These are phyloP conservation scores for Trichophyton equinum DNA, from an alignment of 2,329 filamentous ascomycete genomes.

Conservation along the genomic window DNA sequence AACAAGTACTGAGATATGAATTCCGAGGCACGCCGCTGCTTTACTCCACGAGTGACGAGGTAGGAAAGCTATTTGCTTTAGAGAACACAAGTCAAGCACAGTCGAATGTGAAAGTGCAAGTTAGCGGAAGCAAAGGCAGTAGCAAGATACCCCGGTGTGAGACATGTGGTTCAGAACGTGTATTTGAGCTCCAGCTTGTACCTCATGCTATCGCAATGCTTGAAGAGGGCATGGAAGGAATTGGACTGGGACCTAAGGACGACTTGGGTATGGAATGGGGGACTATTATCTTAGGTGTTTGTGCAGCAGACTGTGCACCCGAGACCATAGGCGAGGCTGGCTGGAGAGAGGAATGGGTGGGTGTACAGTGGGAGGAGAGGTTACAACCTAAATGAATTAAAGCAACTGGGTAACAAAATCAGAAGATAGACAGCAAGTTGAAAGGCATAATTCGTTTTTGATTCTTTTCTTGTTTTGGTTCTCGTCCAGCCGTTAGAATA, in stretches of 20 bases:
- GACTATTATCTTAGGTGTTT: constrained; percentile 77
- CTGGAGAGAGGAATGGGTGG: constrained; percentile 92
- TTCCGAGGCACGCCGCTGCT: constrained; percentile 61
- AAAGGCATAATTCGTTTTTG: constrained; percentile 1
- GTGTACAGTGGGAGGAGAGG: constrained; percentile 90
- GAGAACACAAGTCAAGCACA: constrained; percentile 12
- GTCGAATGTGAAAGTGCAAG: constrained; percentile 18
- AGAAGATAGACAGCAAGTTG: not conserved
- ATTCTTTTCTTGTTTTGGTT: not conserved
- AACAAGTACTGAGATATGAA: constrained; percentile 72
- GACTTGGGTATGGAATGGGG: constrained; percentile 95
- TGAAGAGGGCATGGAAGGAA: constrained; percentile 55
- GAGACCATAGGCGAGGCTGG: constrained; percentile 51
- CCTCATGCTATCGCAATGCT: constrained; percentile 83
- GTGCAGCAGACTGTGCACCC: constrained; percentile 63
- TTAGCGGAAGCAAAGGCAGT: constrained; percentile 12
- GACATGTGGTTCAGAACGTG: constrained; percentile 60
- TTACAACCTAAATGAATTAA: constrained; percentile 5
- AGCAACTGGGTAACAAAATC: not conserved
- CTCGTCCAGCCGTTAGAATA: constrained; percentile 1
- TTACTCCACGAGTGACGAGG: constrained; percentile 63
- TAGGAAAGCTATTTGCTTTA: constrained; percentile 51
- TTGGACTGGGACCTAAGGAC: constrained; percentile 45
- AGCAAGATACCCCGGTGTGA: constrained; percentile 58
- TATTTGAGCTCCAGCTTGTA: constrained; percentile 86